Percentiles rank a stretch among this genome's conserved stretches.
Evolutionary conservation across 1,284 basidiomycete species (phyloP).

Genomic region (Ustilago shanxiensis): DNA sequence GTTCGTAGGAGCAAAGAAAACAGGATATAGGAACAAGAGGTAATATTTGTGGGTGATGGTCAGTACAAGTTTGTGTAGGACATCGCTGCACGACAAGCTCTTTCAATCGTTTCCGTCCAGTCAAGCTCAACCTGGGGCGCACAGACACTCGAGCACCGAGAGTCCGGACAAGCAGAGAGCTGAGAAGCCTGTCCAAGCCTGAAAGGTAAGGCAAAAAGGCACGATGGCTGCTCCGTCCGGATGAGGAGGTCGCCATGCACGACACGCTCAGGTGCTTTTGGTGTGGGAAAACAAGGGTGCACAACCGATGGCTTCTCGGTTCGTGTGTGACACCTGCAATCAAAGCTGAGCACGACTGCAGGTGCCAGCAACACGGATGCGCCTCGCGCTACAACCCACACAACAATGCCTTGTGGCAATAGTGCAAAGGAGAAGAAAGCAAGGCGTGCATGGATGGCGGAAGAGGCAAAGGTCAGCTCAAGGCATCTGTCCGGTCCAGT

Average conservation of each 20-base stretch:
- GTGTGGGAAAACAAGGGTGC: constrained; percentile 32
- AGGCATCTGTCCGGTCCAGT: constrained; percentile 26
- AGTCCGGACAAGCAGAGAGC: neutral
- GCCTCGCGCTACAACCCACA: constrained; percentile 19
- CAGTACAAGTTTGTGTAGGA: neutral
- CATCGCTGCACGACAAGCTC: constrained; percentile 7
- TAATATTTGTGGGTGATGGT: constrained; percentile 14
- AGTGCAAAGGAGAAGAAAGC: neutral
- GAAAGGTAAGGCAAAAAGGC: neutral
- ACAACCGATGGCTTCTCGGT: constrained; percentile 21
- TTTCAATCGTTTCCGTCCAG: neutral
- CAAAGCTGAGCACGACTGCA: neutral
- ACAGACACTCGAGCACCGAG: neutral
- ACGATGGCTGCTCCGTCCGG: neutral
- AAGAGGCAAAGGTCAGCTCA: constrained; percentile 7
- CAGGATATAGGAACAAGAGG: neutral
- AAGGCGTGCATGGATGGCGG: neutral
- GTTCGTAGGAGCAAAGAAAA: neutral
- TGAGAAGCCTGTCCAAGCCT: neutral
- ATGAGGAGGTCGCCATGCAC: constrained; percentile 10
- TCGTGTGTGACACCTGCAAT: neutral
- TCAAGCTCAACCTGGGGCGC: neutral
- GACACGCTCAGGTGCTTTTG: neutral
- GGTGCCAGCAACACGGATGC: constrained; percentile 13
- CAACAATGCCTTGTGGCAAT: constrained; percentile 21